Base-by-base conservation (phyloP, 169 alveolate species). In the Plasmodium vivax region DNA sequence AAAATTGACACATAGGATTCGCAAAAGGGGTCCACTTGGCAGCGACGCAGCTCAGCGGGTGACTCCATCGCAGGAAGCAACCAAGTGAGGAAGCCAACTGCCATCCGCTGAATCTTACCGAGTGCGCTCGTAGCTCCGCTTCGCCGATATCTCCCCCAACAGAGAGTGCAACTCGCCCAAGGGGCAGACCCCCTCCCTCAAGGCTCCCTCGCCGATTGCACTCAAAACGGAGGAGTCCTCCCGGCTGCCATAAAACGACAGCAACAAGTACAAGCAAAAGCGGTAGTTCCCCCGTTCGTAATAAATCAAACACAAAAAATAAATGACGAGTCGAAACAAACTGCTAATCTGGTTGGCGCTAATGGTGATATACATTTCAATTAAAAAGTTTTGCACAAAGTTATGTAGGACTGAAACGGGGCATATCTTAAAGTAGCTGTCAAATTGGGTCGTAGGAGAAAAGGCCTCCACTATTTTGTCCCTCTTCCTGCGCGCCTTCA, bases 281-380 rank as follows among this genome's bases (percentile, higher is more conserved):
- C 68, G 36, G 36, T 90, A 74, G 1, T 90, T 90, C 83, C 79
- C 79, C 27, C 72, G 43, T 47, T 90, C 94, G 68, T 56, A 90
- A 90, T 90, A 90, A 38, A 90, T 90, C 16, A 68, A 16, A 90
- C 91, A 90, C 72, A 90, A 80, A 90, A 90, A 73, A 62, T 90
- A 90, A 23, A 90, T 80, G 74, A 90, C 36, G n/a, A 90, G 68
- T 90, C 79, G 32, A 0, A 82, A 34, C 74, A 90, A 90, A 80
- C 34, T 54, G 12, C 43, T 79, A 38, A 90, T 90, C 47, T 90
- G 10, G 32, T 90, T 90, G 51, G 51, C 30, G 51, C 68, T 90
- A 58, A 90, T 90, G 34, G 58, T 68, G 6, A 23, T 36, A 90
- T 38, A 90, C 19, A 90, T n/a, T 80, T 90, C 94, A 30, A 90